Conservation (phyloP, 2,329 filamentous ascomycete genomes). For the Cadophora sp. region DNA sequence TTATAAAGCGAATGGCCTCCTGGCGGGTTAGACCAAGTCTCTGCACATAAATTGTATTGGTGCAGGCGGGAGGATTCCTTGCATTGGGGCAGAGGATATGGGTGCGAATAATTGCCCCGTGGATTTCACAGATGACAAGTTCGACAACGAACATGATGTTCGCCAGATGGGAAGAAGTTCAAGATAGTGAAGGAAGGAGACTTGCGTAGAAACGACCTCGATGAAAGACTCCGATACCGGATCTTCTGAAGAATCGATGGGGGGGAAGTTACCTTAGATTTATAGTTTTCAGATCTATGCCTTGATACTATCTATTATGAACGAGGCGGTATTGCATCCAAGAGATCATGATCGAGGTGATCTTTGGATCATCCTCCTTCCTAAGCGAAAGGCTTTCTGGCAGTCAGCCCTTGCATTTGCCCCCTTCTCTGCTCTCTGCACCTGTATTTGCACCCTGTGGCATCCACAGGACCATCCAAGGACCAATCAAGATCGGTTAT, state of each 20-base stretch:
- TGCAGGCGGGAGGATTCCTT: background rate
- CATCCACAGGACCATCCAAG: too few relatives aligned
- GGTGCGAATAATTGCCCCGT: background rate
- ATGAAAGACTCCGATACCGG: background rate
- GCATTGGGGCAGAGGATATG: background rate
- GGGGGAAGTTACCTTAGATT: background rate
- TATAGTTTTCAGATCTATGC: background rate
- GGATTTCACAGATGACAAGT: background rate
- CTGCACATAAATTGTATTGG: background rate
- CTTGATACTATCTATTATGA: background rate
- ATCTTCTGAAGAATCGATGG: background rate
- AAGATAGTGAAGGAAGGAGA: background rate
- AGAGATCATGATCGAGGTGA: background rate
- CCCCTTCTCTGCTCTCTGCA: too few relatives aligned
- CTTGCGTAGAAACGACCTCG: background rate
- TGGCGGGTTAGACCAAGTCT: background rate
- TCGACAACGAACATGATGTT: background rate
- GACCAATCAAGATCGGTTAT: too few relatives aligned
- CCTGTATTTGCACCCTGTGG: too few relatives aligned
- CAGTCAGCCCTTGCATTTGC: too few relatives aligned
- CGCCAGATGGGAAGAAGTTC: background rate
- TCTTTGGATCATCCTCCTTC: too few relatives aligned
- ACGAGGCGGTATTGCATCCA: background rate
- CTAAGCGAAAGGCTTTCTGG: too few relatives aligned
- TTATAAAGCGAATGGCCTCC: background rate